phyloP scores from a whole-genome alignment of 2,329 filamentous ascomycete genomes.

The Pseudocercospora crystallina region DNA sequence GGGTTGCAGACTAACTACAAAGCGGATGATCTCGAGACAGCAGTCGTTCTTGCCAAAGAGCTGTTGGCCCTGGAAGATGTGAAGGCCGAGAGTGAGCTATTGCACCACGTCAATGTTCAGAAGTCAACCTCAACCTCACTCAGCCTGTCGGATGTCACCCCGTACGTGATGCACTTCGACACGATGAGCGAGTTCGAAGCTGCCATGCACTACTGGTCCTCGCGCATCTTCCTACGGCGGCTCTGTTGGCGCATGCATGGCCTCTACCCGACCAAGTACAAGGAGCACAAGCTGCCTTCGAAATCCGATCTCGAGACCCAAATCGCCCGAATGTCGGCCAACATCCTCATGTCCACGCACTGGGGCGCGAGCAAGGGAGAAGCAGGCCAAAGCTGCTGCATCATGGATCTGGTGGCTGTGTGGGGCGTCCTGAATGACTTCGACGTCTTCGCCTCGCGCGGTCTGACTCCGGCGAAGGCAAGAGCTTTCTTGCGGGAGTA shows the following conservation, averaged over 20 bases:
- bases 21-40: slow-evolving; percentile 6
- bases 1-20: slow-evolving; percentile 5
- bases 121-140: too few relatives aligned
- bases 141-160: too few relatives aligned
- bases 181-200: slow-evolving; percentile 19
- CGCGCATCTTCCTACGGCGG: slow-evolving; percentile 15
- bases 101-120: slow-evolving; percentile 18
- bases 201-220: slow-evolving; percentile 19
- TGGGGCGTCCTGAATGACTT: slow-evolving; percentile 20
- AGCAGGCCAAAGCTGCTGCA: slow-evolving; percentile 12
- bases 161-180: slow-evolving; percentile 18
- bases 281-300: slow-evolving; percentile 1
- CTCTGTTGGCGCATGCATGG: slow-evolving; percentile 17
- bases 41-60: slow-evolving; percentile 12
- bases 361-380: slow-evolving; percentile 17
- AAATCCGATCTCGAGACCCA: slow-evolving; percentile 10
- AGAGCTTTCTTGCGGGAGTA: slow-evolving; percentile 5
- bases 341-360: slow-evolving; percentile 17
- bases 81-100: slow-evolving; percentile 15
- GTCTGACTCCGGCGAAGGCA: slow-evolving; percentile 10
- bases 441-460: slow-evolving; percentile 18
- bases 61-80: slow-evolving; percentile 14
- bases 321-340: slow-evolving; percentile 17
- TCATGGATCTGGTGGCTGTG: slow-evolving; percentile 18
- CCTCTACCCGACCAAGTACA: slow-evolving; percentile 13